These are phyloP conservation scores for Colletotrichum kahawae DNA, from an alignment of 2,329 filamentous ascomycete genomes.

Conservation along the genomic window DNA sequence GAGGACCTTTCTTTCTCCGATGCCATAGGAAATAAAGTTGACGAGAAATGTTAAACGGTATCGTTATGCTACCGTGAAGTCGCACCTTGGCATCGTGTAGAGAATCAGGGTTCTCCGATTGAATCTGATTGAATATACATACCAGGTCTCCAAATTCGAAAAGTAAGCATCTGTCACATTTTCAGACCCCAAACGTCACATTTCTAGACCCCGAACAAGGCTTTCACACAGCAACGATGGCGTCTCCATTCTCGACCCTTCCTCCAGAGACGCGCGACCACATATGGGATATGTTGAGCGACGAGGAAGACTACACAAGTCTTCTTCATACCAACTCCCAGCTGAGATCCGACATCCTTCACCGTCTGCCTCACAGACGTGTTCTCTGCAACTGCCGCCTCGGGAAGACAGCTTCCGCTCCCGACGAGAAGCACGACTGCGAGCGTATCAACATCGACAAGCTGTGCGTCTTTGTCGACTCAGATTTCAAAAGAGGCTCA, in stretches of 20 bases:
- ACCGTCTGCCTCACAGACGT: background rate
- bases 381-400: background rate
- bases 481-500: background rate
- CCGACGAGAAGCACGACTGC: background rate
- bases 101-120: background rate
- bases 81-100: background rate
- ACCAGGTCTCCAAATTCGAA: background rate
- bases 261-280: background rate
- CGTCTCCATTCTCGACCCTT: background rate
- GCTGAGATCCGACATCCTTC: background rate
- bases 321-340: background rate
- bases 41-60: background rate
- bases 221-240: background rate
- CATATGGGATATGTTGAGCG: background rate
- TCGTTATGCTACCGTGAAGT: background rate
- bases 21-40: background rate
- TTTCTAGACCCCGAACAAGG: background rate
- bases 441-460: background rate
- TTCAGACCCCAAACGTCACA: background rate
- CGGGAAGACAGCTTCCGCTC: background rate
- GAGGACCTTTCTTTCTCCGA: background rate
- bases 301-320: background rate
- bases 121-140: background rate
- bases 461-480: background rate
- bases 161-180: background rate